Conservation (phyloP, 768 basidiomycete species). For the Lanmaoa pseudosensibilis region DNA sequence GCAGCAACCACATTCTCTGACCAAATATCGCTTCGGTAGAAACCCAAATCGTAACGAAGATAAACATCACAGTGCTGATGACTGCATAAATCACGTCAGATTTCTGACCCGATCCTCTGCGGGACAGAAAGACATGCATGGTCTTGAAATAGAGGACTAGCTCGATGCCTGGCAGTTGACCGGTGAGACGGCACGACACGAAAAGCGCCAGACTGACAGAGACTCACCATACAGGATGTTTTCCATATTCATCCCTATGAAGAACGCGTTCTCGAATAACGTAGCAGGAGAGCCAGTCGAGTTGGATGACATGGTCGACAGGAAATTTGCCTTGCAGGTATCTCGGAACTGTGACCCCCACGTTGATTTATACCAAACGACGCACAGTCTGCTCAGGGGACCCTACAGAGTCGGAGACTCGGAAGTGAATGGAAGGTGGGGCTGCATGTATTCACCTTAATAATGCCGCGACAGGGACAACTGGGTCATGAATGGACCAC, state of each 20-base stretch:
- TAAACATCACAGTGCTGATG: conserved; percentile 19
- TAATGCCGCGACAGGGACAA: too few relatives aligned
- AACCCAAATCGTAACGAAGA: conserved; percentile 29
- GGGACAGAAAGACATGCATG: conserved; percentile 2
- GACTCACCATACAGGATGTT: conserved; percentile 16
- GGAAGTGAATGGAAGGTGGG: too few relatives aligned
- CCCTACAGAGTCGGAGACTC: too few relatives aligned
- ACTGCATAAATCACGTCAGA: conserved; percentile 10
- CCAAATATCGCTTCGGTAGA: conserved; percentile 16
- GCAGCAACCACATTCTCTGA: conserved; percentile 35
- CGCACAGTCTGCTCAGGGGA: too few relatives aligned
- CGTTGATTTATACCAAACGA: too few relatives aligned
- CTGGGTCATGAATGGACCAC: too few relatives aligned
- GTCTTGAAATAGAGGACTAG: conserved; percentile 19
- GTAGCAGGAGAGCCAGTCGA: not conserved
- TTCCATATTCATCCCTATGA: conserved; percentile 15
- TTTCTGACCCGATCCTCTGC: not conserved
- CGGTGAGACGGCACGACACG: not conserved
- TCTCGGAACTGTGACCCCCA: too few relatives aligned
- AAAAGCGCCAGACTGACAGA: not conserved
- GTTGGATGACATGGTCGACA: too few relatives aligned
- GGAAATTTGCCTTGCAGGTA: too few relatives aligned
- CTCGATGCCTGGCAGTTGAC: conserved; percentile 7
- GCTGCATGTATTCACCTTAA: too few relatives aligned
- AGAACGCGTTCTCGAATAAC: conserved; percentile 11